Percentiles rank a stretch among this genome's conserved stretches.
Conservation (phyloP, 176 grass and related monocot species). For the Aegilops tauschii region DNA sequence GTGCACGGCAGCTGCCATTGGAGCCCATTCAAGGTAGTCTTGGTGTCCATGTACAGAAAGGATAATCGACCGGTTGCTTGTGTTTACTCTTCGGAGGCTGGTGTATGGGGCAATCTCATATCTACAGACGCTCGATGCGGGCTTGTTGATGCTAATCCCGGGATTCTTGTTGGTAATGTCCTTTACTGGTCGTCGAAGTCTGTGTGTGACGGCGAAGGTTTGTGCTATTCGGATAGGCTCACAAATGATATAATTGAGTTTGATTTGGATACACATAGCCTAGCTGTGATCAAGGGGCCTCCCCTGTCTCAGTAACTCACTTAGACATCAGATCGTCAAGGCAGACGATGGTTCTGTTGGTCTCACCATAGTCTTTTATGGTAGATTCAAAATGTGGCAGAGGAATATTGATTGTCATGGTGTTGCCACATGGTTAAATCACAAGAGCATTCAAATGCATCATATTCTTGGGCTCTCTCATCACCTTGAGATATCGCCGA, state of each 20-base stretch:
- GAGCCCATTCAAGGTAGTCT: neutral
- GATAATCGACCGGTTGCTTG: neutral
- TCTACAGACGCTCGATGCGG: neutral
- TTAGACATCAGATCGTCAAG: neutral
- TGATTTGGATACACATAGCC: neutral
- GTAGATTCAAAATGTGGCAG: neutral
- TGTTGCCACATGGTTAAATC: too few relatives aligned
- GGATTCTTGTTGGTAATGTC: neutral
- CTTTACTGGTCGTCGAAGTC: neutral
- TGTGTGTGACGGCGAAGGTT: too few relatives aligned
- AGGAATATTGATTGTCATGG: too few relatives aligned
- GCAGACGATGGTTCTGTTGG: neutral
- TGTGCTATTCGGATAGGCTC: too few relatives aligned
- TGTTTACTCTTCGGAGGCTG: neutral
- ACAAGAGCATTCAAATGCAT: too few relatives aligned
- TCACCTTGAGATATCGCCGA: too few relatives aligned
- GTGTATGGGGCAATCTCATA: neutral
- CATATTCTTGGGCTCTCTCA: too few relatives aligned
- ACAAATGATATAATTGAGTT: neutral
- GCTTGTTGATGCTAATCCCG: neutral
- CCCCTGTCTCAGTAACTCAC: neutral
- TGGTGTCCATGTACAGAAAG: neutral
- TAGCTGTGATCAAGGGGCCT: neutral
- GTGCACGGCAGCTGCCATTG: neutral
- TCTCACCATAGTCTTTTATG: neutral